Evolutionary conservation across 176 grass and related monocot genomes (phyloP).

Genomic region (Ampelocalamus luodianensis): DNA sequence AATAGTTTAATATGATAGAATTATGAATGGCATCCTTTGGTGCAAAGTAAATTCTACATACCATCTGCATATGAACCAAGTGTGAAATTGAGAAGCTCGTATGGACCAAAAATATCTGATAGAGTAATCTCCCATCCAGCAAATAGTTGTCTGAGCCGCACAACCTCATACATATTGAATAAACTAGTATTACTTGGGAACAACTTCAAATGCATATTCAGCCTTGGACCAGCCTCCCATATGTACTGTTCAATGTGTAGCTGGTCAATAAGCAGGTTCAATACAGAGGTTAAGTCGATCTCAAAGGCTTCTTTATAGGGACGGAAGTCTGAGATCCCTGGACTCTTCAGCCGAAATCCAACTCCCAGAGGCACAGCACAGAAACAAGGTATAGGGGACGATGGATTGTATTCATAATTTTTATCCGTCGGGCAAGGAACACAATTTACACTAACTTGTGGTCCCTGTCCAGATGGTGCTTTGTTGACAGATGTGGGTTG

Average conservation of each 20-base stretch:
- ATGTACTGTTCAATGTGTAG: constrained; percentile 66
- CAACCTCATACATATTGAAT: constrained; percentile 67
- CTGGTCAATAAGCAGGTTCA: constrained; percentile 62
- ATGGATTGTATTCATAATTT: constrained; percentile 76
- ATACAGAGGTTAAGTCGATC: constrained; percentile 45
- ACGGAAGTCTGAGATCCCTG: constrained; percentile 77
- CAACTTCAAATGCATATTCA: constrained; percentile 84
- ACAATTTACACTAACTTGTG: constrained; percentile 51
- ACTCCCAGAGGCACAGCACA: constrained; percentile 77
- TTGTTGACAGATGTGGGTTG: constrained; percentile 35
- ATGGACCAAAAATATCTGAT: constrained; percentile 80
- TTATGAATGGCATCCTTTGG: neutral
- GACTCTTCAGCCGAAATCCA: constrained; percentile 86
- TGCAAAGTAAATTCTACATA: constrained; percentile 47
- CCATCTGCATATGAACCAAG: constrained; percentile 68
- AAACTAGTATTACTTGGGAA: constrained; percentile 67
- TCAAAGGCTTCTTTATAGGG: constrained; percentile 73
- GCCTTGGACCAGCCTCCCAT: constrained; percentile 74
- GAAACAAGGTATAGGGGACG: constrained; percentile 59
- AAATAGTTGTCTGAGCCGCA: constrained; percentile 52
- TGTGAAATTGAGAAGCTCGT: constrained; percentile 90
- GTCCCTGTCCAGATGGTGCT: constrained; percentile 41
- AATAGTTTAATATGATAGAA: constrained; percentile 22
- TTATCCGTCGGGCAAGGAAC: constrained; percentile 44
- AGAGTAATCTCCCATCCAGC: constrained; percentile 86